Conservation (phyloP, 75 land plant species). For the Sequoiadendron giganteum region DNA sequence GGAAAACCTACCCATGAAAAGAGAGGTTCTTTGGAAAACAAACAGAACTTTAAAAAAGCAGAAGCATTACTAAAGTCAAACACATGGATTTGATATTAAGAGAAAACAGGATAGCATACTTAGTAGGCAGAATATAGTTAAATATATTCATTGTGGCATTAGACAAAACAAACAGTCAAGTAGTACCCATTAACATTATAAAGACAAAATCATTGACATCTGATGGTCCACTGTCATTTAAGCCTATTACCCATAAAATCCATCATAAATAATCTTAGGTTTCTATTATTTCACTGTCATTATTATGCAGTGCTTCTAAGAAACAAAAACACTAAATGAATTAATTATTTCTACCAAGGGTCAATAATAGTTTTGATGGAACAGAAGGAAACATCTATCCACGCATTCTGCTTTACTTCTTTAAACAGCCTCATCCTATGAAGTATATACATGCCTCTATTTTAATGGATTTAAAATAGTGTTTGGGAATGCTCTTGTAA, state of each 20-base stretch:
- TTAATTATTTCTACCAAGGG: not conserved
- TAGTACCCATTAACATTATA: not conserved
- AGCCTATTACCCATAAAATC: not conserved
- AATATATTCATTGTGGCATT: not conserved
- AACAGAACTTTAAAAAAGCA: not conserved
- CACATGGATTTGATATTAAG: not conserved
- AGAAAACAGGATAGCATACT: not conserved
- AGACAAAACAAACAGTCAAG: not conserved
- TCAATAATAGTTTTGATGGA: not conserved
- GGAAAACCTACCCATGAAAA: not conserved
- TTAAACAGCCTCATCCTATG: not conserved
- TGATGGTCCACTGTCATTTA: not conserved
- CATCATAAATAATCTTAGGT: not conserved
- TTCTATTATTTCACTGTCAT: not conserved
- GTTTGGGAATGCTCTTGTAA: not conserved
- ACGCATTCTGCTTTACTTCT: not conserved
- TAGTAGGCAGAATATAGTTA: not conserved
- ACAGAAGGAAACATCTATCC: not conserved
- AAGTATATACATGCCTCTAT: not conserved
- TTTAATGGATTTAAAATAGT: not conserved
- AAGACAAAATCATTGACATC: not conserved
- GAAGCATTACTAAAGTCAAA: not conserved
- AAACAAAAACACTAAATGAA: not conserved
- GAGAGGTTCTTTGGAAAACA: not conserved
- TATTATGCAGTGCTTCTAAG: not conserved